Conservation (phyloP, 2,329 filamentous ascomycete genomes). For the Teratosphaeria nubilosa region DNA sequence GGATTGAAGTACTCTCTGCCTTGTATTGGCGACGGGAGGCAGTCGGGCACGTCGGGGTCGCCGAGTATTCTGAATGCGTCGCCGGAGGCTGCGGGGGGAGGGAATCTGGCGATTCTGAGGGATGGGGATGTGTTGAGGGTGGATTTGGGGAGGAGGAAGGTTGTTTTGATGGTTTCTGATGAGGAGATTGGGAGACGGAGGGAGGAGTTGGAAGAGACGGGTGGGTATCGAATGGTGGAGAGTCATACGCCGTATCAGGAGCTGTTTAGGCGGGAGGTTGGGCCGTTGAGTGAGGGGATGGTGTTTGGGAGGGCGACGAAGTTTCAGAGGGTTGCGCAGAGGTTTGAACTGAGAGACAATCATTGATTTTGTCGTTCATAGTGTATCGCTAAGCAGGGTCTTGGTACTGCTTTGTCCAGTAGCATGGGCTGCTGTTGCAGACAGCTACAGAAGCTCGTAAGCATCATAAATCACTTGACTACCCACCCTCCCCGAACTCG, state of each 20-base stretch:
- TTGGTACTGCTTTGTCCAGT: no score
- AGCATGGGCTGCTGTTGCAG: no score
- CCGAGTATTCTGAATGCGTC: slow-evolving; percentile 48
- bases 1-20: slow-evolving; percentile 34
- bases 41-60: slow-evolving; percentile 46
- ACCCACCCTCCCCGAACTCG: slow-evolving; percentile 12
- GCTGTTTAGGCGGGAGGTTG: slow-evolving; percentile 20
- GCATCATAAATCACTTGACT: slow-evolving; percentile 18
- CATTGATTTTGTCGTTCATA: slow-evolving; percentile 9
- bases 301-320: slow-evolving; percentile 16
- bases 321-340: slow-evolving; percentile 21
- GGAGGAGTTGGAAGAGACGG: slow-evolving; percentile 17
- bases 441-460: slow-evolving; percentile 11
- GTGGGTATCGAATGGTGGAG: slow-evolving; percentile 17
- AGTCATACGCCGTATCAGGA: slow-evolving; percentile 24
- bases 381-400: no score
- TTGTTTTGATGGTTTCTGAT: slow-evolving; percentile 37
- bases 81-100: slow-evolving; percentile 45
- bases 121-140: slow-evolving; percentile 43
- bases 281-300: slow-evolving; percentile 23
- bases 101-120: slow-evolving; percentile 41
- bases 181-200: slow-evolving; percentile 34
- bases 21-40: slow-evolving; percentile 45
- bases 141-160: slow-evolving; percentile 39
- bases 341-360: slow-evolving; percentile 17